These are phyloP conservation scores for Aureobasidium namibiae DNA, from an alignment of 2,329 filamentous ascomycete genomes.

Conservation along the genomic window DNA sequence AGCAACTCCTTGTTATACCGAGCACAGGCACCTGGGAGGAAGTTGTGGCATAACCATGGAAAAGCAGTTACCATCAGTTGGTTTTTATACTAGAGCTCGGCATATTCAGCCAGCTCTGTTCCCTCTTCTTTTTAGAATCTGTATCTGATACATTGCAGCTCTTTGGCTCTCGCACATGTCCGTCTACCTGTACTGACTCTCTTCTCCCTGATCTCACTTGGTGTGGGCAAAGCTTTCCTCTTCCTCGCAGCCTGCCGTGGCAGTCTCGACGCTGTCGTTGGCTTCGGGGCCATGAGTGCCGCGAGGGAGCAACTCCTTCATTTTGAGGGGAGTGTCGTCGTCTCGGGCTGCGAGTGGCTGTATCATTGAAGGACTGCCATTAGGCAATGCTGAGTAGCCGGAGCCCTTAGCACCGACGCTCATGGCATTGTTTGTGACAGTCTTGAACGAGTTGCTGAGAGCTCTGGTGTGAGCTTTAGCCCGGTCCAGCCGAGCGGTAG, in stretches of 20 bases:
- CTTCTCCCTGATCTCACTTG: not conserved
- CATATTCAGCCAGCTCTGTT: not conserved
- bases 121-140: not conserved
- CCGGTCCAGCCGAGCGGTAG: not conserved
- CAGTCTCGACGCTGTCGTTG: not conserved
- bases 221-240: not conserved
- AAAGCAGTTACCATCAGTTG: not conserved
- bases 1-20: not conserved
- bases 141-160: slow-evolving; percentile 2
- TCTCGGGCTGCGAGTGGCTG: not conserved
- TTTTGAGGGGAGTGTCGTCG: not conserved
- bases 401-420: not conserved
- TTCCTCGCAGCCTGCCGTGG: not conserved
- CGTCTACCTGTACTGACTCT: not conserved
- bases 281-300: not conserved
- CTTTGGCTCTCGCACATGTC: not conserved
- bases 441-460: not conserved
- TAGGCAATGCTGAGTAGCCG: not conserved
- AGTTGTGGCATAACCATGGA: not conserved
- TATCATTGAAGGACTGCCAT: not conserved
- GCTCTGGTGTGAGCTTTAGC: not conserved
- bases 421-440: not conserved
- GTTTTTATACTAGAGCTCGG: not conserved
- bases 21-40: not conserved
- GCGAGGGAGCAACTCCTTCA: not conserved